phyloP scores from a whole-genome alignment of 1,284 basidiomycete species.

The Fomes fomentarius region DNA sequence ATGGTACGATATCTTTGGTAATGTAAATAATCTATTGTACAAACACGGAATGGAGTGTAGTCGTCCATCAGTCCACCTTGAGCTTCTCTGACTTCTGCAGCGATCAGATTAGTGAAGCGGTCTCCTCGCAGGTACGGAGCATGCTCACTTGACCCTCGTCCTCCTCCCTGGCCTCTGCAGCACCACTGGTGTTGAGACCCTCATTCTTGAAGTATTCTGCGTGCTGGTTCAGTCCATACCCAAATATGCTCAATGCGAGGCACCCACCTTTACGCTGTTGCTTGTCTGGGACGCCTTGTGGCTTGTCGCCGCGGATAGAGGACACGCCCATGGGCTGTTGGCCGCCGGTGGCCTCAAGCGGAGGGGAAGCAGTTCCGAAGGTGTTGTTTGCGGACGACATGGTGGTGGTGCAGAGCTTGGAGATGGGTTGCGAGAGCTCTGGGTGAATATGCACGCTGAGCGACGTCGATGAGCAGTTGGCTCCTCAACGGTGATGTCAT shows the following conservation, averaged over 20 bases:
- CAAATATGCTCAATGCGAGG: too few relatives aligned
- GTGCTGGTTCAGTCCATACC: too few relatives aligned
- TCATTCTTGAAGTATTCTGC: constrained; percentile 1
- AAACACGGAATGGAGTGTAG: not conserved
- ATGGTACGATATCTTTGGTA: too few relatives aligned
- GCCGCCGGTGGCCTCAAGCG: constrained; percentile 50
- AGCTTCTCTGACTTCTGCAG: constrained; percentile 13
- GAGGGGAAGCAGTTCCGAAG: constrained; percentile 52
- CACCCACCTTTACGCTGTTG: constrained; percentile 41
- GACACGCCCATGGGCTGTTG: constrained; percentile 51
- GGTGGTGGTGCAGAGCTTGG: not conserved
- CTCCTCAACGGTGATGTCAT: constrained; percentile 19
- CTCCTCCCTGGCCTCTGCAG: not conserved
- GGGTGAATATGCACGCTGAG: not conserved
- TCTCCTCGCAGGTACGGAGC: not conserved
- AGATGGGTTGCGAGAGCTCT: not conserved
- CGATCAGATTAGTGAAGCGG: not conserved
- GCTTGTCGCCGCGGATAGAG: constrained; percentile 43
- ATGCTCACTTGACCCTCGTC: constrained; percentile 1
- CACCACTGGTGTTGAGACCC: not conserved
- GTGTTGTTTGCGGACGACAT: constrained; percentile 30
- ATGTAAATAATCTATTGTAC: too few relatives aligned
- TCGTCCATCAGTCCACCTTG: constrained; percentile 13
- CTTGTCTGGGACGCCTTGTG: constrained; percentile 38
- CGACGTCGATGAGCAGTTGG: too few relatives aligned